A percentile compares a stretch with the other conserved stretches of the same genome.
Evolutionary conservation across 495 filamentous ascomycete genomes (phyloP).

Genomic region (Tuber borchii): DNA sequence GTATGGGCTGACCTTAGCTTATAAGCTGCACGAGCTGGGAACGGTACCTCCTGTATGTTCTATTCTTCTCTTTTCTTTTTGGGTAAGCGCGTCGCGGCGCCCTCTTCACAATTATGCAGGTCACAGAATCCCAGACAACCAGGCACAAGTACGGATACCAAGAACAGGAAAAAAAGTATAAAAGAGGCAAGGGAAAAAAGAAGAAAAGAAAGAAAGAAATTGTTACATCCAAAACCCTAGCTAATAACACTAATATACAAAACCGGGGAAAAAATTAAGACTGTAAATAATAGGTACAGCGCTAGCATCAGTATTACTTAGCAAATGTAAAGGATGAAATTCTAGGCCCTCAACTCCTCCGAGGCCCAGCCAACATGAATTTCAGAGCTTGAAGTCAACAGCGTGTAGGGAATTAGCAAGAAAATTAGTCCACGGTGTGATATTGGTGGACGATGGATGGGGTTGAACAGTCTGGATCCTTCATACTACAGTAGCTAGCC

Average conservation of each 20-base stretch:
- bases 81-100: not conserved
- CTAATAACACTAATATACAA: not conserved
- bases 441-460: not conserved
- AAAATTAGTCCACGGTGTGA: not conserved
- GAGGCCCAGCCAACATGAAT: not conserved
- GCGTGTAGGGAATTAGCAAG: not conserved
- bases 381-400: not conserved
- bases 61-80: not conserved
- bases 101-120: not conserved
- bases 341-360: conserved; percentile 19
- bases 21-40: not conserved
- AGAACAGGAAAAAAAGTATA: not conserved
- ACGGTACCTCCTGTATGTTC: not conserved
- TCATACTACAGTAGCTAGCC: not conserved
- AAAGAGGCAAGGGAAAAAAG: conserved; percentile 6
- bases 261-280: not conserved
- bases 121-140: not conserved
- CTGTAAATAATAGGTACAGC: not conserved
- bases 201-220: conserved; percentile 3
- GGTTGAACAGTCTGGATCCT: not conserved
- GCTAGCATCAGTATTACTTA: conserved; percentile 15
- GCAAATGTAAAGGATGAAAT: conserved; percentile 10
- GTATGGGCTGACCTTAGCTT: not conserved
- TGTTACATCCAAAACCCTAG: not conserved
- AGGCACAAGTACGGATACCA: not conserved